A percentile compares a stretch with the other conserved stretches of the same genome.
phyloP scores from a whole-genome alignment of 2,329 filamentous ascomycete species.

The Beauveria pseudobassiana region DNA sequence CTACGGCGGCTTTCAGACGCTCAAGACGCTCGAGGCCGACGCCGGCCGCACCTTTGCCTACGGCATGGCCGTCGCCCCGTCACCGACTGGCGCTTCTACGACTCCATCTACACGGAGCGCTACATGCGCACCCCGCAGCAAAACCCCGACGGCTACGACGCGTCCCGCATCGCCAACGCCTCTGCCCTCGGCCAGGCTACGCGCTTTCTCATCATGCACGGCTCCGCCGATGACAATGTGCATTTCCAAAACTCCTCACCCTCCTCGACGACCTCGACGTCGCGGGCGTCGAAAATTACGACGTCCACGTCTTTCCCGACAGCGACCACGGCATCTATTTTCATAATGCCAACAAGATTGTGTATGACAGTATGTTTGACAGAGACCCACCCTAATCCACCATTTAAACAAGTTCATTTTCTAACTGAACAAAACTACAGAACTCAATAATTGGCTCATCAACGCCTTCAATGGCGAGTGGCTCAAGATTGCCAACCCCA shows the following conservation, averaged over 20 bases:
- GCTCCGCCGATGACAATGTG: constrained; percentile 93
- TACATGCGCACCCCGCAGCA: constrained; percentile 94
- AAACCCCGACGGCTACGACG: constrained; percentile 71
- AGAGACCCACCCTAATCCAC: neutral
- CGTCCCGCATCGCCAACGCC: constrained; percentile 66
- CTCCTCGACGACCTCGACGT: constrained; percentile 82
- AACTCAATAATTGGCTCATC: constrained; percentile 82
- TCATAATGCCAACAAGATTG: constrained; percentile 83
- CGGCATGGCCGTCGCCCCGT: constrained; percentile 96
- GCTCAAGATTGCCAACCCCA: constrained; percentile 51
- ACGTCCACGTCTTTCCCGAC: constrained; percentile 93
- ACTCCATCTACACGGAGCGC: constrained; percentile 87
- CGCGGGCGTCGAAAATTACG: constrained; percentile 80
- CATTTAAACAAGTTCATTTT: too few relatives aligned
- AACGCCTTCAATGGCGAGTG: constrained; percentile 98
- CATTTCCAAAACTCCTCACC: constrained; percentile 92
- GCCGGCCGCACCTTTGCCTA: constrained; percentile 87
- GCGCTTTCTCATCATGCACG: constrained; percentile 92
- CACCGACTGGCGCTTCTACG: constrained; percentile 96
- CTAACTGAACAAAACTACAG: constrained; percentile 30
- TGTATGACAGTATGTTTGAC: constrained; percentile 80
- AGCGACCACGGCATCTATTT: constrained; percentile 94
- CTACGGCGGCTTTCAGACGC: constrained; percentile 88
- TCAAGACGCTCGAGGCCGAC: constrained; percentile 91
- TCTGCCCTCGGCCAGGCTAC: constrained; percentile 66